Evolutionary conservation across 371 early-diverging fungal species (phyloP).

Genomic region (Apophysomyces ossiformis): DNA sequence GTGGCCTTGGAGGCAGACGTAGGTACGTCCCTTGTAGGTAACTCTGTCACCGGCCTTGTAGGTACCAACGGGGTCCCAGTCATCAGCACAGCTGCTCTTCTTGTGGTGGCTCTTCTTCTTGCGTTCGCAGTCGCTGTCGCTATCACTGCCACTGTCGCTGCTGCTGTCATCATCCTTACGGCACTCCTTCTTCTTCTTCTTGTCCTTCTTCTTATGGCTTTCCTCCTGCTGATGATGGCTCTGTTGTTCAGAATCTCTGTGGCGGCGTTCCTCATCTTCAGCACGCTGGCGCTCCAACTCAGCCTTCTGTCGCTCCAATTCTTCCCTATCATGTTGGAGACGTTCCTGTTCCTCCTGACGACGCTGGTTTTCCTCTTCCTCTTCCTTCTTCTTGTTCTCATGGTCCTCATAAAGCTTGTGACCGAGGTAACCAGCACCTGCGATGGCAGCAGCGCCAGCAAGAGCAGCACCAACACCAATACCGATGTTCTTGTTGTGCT

Average conservation of each 20-base stretch:
- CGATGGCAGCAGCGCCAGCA: conserved; percentile 48
- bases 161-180: conserved; percentile 14
- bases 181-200: conserved; percentile 21
- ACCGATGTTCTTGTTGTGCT: conserved; percentile 50
- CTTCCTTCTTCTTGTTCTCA: conserved; percentile 38
- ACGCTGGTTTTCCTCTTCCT: conserved; percentile 24
- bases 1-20: conserved; percentile 59
- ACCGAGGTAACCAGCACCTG: conserved; percentile 58
- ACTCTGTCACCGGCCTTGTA: conserved; percentile 64
- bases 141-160: conserved; percentile 3
- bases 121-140: conserved; percentile 19
- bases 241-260: conserved; percentile 31
- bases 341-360: conserved; percentile 33
- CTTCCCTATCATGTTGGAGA: conserved; percentile 32
- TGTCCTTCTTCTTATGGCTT: conserved; percentile 20
- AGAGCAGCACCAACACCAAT: conserved; percentile 53
- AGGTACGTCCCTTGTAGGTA: conserved; percentile 53
- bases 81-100: conserved; percentile 25
- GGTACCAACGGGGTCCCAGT: conserved; percentile 60
- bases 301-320: conserved; percentile 32
- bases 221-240: conserved; percentile 31
- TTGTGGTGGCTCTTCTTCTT: conserved; percentile 19
- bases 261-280: conserved; percentile 23
- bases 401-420: conserved; percentile 54
- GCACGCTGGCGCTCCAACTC: conserved; percentile 26